A percentile compares a stretch with the other conserved stretches of the same genome.
Evolutionary conservation across 1,284 basidiomycete species (phyloP).

Genomic region (Blastosporella zonata): DNA sequence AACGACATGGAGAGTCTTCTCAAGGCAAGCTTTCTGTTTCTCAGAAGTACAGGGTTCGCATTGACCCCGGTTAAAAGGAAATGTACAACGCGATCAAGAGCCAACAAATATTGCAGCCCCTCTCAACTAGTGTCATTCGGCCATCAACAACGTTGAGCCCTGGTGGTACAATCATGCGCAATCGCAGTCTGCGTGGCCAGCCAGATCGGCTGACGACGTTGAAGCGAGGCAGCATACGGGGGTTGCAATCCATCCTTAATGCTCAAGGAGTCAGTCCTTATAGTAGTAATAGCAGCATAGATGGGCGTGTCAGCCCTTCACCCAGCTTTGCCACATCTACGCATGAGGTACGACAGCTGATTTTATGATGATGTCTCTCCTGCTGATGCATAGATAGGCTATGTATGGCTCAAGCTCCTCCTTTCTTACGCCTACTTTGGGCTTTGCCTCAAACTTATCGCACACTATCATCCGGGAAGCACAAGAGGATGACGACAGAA

Average conservation of each 20-base stretch:
- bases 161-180: constrained; percentile 49
- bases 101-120: constrained; percentile 88
- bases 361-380: not conserved
- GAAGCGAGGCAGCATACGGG: constrained; percentile 87
- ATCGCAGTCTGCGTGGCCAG: constrained; percentile 64
- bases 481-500: constrained; percentile 86
- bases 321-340: constrained; percentile 85
- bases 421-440: constrained; percentile 79
- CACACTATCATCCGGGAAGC: constrained; percentile 95
- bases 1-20: constrained; percentile 80
- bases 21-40: constrained; percentile 52
- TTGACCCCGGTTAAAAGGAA: constrained; percentile 51
- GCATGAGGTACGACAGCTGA: constrained; percentile 59
- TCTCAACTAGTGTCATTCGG: constrained; percentile 41
- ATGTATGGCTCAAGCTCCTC: constrained; percentile 49
- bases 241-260: constrained; percentile 75
- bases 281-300: constrained; percentile 76
- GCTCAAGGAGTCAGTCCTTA: constrained; percentile 66
- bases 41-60: constrained; percentile 2
- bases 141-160: constrained; percentile 55
- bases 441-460: constrained; percentile 93
- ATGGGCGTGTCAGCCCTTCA: constrained; percentile 85
- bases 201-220: constrained; percentile 73
- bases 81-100: constrained; percentile 91
- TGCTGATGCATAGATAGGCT: constrained; percentile 26